Evolutionary conservation across 441 rosid genomes (phyloP).

Genomic region (Syzygium malaccense): DNA sequence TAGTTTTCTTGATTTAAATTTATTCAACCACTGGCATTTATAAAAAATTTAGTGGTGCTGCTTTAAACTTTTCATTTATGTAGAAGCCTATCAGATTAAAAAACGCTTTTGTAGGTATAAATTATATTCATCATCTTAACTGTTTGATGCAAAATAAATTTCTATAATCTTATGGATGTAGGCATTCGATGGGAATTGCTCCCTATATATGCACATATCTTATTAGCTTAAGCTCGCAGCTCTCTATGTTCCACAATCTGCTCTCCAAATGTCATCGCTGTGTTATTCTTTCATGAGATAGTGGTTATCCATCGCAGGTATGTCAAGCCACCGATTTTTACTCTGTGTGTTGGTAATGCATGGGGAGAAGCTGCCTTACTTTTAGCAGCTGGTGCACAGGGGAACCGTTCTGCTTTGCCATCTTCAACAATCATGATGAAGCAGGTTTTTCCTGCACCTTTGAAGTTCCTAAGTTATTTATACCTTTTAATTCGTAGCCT

Average conservation of each 20-base stretch:
- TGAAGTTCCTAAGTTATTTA: conserved; percentile 3
- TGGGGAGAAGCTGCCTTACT: conserved; percentile 99
- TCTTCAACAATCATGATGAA: conserved; percentile 90
- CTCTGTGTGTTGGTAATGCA: conserved; percentile 92
- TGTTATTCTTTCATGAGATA: not conserved
- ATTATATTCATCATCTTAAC: not conserved
- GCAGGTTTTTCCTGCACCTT: conserved; percentile 43
- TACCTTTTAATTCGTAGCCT: not conserved
- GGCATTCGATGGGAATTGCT: not conserved
- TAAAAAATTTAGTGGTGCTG: not conserved
- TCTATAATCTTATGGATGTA: not conserved
- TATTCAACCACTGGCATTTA: not conserved
- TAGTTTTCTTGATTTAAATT: not conserved
- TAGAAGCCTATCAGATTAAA: not conserved
- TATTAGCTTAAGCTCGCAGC: not conserved
- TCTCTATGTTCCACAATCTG: not conserved
- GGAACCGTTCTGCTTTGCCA: conserved; percentile 84
- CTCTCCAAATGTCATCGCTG: not conserved
- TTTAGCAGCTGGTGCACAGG: conserved; percentile 85
- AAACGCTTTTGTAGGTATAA: not conserved
- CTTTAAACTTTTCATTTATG: not conserved
- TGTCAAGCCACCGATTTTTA: conserved; percentile 77
- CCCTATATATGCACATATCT: not conserved
- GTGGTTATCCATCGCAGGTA: conserved; percentile 33
- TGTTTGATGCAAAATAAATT: not conserved